Base-by-base conservation (phyloP, 345 rosid species). In the Rhizophora mangle region DNA sequence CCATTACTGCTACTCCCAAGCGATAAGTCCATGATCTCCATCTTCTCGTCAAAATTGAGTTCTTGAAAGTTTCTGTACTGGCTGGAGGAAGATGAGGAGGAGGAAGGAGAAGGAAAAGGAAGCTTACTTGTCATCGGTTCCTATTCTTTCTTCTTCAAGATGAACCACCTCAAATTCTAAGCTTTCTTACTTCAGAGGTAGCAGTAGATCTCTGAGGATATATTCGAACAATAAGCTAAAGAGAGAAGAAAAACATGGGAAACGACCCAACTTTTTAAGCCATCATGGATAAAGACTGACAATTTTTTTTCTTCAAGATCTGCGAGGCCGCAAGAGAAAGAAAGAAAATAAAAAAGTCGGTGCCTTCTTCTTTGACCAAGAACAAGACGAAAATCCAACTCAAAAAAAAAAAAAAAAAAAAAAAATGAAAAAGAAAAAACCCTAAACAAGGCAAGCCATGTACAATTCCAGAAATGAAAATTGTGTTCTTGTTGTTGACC, bases 361-460 rank as follows among this genome's bases (percentile, higher is more conserved):
- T 79, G 82, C 83, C 80, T 72, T 75, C 83, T 69, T 84, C 80
- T 79, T 81, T 72, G 77, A 81, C 80, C 65, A 39, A 63, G 36
- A 58, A 31, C 2, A 34, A 55, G 36, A 69, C 16, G 18, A 55
- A 10, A 30, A 55, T 55, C 29, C 7, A 54, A 34, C 62, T 1
- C 24, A 64, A 79, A 81, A 84, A 43, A 7, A 11, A 43, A 1
- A 11, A 43, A 43, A 84, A 34, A 34, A 7, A 11, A 43, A 1
- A 11, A 43, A 43, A 84, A 34, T 6, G 8, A 34, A 34, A 8
- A 81, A 43, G 19, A 43, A 43, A 43, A 43, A 43, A 84, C 83
- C 85, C 87, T 81, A 79, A 81, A 74, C 55, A 52, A 76, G 68
- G 63, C 59, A 63, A 47, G 47, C 69, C 57, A 47, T 59, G 43